Evolutionary conservation across 2,329 filamentous ascomycete species (phyloP).

Genomic region (Teratosphaeria pseudoeucalypti): DNA sequence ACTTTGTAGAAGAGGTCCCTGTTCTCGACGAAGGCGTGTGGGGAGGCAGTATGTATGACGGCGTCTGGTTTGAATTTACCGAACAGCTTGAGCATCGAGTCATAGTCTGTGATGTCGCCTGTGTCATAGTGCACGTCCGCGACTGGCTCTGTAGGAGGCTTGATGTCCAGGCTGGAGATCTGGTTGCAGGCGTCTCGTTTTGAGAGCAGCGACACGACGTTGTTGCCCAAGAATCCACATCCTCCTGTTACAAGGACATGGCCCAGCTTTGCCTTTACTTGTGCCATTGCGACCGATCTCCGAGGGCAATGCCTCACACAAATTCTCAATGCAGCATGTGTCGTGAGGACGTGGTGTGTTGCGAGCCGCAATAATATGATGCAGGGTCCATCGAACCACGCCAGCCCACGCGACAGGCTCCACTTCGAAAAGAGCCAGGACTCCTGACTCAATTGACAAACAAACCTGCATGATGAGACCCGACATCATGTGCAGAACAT

Average conservation of each 20-base stretch:
- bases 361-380: not conserved
- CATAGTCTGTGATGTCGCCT: constrained; percentile 39
- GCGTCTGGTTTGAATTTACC: constrained; percentile 34
- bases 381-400: not conserved
- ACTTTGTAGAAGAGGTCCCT: constrained; percentile 38
- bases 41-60: constrained; percentile 42
- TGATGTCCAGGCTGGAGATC: constrained; percentile 39
- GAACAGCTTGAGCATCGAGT: constrained; percentile 33
- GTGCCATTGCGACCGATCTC: not conserved
- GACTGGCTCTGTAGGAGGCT: constrained; percentile 31
- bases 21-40: constrained; percentile 28
- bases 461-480: not conserved
- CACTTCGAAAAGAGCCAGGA: not conserved
- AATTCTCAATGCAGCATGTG: not conserved
- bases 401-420: not conserved
- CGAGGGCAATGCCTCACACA: not conserved
- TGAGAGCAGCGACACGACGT: constrained; percentile 40
- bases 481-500: not conserved
- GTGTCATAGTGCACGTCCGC: constrained; percentile 38
- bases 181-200: constrained; percentile 31
- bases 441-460: not conserved
- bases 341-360: not conserved
- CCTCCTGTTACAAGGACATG: constrained; percentile 41
- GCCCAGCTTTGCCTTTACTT: constrained; percentile 24
- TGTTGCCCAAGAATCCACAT: constrained; percentile 41